Conservation (phyloP, 2,329 filamentous ascomycete genomes). For the Fusarium dimerum region DNA sequence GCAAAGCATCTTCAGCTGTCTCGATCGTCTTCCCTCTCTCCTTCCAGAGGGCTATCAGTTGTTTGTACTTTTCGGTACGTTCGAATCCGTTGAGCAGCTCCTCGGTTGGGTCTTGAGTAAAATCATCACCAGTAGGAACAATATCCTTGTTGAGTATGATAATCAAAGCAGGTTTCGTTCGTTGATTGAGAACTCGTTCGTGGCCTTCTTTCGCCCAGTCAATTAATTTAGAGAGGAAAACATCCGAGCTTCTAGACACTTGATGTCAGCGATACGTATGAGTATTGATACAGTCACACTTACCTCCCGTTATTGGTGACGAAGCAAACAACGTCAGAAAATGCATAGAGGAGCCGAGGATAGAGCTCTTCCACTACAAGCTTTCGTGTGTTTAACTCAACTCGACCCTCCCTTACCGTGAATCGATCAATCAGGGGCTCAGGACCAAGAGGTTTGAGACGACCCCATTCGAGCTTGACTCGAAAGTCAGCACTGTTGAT, state of each 20-base stretch:
- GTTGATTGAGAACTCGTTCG: constrained; percentile 9
- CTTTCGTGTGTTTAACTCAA: constrained; percentile 1
- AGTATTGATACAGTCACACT: not conserved
- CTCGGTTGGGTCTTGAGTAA: not conserved
- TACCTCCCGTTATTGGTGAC: constrained; percentile 12
- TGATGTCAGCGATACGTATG: not conserved
- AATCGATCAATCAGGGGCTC: not conserved
- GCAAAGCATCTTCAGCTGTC: not conserved
- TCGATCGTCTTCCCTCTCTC: not conserved
- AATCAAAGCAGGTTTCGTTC: constrained; percentile 7
- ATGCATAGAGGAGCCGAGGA: constrained; percentile 13
- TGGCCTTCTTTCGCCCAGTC: constrained; percentile 15
- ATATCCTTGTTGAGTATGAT: constrained; percentile 12
- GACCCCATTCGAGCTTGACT: constrained; percentile 6
- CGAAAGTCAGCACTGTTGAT: not conserved
- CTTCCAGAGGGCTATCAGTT: not conserved
- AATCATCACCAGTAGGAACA: not conserved
- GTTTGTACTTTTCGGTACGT: not conserved
- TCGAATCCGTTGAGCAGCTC: constrained; percentile 1
- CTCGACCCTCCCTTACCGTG: not conserved
- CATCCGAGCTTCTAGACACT: not conserved
- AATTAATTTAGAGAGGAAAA: constrained; percentile 5
- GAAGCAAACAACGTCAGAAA: constrained; percentile 14
- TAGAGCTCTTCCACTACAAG: constrained; percentile 6
- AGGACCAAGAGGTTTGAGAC: not conserved